Evolutionary conservation across 306 rosid genomes (phyloP).

Genomic region (Prosopis cineraria): DNA sequence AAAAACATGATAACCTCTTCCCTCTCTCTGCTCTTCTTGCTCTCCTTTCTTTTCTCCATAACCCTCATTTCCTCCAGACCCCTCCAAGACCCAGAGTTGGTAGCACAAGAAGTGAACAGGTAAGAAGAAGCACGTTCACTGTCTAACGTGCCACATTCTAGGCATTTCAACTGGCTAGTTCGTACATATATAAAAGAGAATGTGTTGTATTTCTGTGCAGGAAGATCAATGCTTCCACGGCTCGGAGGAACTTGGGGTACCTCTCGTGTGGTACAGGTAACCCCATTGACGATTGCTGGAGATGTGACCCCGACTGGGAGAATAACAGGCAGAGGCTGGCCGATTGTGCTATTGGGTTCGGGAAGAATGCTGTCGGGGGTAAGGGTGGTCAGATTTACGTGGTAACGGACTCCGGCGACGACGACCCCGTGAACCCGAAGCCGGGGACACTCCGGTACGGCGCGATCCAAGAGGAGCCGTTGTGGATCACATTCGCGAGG

Average conservation of each 20-base stretch:
- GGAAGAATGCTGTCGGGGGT: constrained; percentile 85
- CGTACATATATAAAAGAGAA: background rate
- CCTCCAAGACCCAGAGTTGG: constrained; percentile 60
- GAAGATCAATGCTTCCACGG: constrained; percentile 62
- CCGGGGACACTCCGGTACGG: constrained; percentile 87
- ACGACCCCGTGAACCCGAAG: constrained; percentile 64
- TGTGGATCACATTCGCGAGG: constrained; percentile 84
- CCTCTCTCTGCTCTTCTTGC: constrained; percentile 38
- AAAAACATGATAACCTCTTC: constrained; percentile 49
- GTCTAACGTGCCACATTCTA: background rate
- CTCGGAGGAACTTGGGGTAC: constrained; percentile 74
- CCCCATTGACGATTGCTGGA: constrained; percentile 98
- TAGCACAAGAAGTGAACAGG: constrained; percentile 73
- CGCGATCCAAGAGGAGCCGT: constrained; percentile 83
- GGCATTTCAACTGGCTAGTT: background rate
- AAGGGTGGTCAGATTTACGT: constrained; percentile 72
- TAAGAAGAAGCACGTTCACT: constrained; percentile 26
- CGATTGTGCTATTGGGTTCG: constrained; percentile 94
- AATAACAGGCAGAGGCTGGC: constrained; percentile 78
- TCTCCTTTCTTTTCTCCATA: constrained; percentile 51
- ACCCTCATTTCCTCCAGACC: constrained; percentile 60
- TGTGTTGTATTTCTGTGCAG: constrained; percentile 36
- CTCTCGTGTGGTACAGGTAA: constrained; percentile 81
- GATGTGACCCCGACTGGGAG: constrained; percentile 88
- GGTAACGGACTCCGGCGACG: constrained; percentile 71